phyloP scores from a whole-genome alignment of 2,329 filamentous ascomycete species.

The Furcasterigmium sp. region DNA sequence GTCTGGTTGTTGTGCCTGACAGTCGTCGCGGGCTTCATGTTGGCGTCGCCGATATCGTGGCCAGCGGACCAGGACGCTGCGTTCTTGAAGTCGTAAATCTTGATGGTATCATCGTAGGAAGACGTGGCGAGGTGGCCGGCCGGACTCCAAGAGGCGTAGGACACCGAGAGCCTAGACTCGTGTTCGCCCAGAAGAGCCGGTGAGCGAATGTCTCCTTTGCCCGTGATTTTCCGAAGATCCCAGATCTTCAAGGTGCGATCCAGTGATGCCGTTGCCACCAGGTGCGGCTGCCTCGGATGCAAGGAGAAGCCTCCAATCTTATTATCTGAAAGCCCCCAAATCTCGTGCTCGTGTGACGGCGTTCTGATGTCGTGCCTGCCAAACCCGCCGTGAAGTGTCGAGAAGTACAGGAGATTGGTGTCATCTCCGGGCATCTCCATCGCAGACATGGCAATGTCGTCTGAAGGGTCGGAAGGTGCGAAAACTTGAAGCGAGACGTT shows the following conservation, averaged over 20 bases:
- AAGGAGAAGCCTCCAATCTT: constrained; percentile 94
- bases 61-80: constrained; percentile 54
- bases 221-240: constrained; percentile 78
- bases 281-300: constrained; percentile 72
- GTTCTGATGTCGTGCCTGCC: constrained; percentile 76
- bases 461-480: constrained; percentile 62
- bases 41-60: constrained; percentile 49
- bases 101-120: constrained; percentile 92
- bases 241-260: constrained; percentile 88
- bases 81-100: constrained; percentile 76
- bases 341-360: constrained; percentile 44
- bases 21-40: constrained; percentile 63
- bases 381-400: constrained; percentile 75
- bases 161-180: constrained; percentile 76
- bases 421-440: constrained; percentile 72
- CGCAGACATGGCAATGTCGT: constrained; percentile 76
- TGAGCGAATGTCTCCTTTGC: constrained; percentile 51
- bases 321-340: constrained; percentile 77
- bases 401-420: constrained; percentile 75
- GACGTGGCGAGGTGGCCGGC: constrained; percentile 85
- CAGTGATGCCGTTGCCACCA: constrained; percentile 82
- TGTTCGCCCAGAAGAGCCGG: constrained; percentile 78
- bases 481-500: constrained; percentile 77
- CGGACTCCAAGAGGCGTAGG: constrained; percentile 84
- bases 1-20: constrained; percentile 94